Evolutionary conservation across 2,329 filamentous ascomycete genomes (phyloP).

Genomic region (Fusarium pseudograminearum): DNA sequence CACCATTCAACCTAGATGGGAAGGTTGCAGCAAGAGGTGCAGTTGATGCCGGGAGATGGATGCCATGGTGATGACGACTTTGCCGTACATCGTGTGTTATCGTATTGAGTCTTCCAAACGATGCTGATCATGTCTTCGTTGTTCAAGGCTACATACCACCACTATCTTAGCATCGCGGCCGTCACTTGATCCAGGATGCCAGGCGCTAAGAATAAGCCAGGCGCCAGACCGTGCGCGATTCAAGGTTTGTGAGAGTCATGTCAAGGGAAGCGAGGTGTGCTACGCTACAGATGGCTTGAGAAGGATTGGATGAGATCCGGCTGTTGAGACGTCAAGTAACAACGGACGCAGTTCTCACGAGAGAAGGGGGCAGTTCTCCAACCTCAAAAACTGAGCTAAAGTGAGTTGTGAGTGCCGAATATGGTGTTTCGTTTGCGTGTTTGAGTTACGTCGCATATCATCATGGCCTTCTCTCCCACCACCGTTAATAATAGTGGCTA

Average conservation of each 20-base stretch:
- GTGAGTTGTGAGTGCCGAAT: neutral
- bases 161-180: constrained; percentile 18
- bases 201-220: constrained; percentile 36
- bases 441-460: constrained; percentile 30
- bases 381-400: constrained; percentile 10
- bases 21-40: constrained; percentile 22
- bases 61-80: constrained; percentile 31
- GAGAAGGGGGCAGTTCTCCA: neutral
- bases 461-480: constrained; percentile 31
- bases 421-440: constrained; percentile 13
- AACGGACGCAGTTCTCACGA: constrained; percentile 8
- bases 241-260: constrained; percentile 40
- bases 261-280: constrained; percentile 25
- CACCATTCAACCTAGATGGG: constrained; percentile 2
- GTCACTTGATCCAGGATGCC: constrained; percentile 45
- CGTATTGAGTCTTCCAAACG: constrained; percentile 3
- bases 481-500: constrained; percentile 18
- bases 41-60: constrained; percentile 19
- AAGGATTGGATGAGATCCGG: constrained; percentile 12
- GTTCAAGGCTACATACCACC: constrained; percentile 27
- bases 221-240: constrained; percentile 23
- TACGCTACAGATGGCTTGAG: constrained; percentile 14
- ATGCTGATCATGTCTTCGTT: constrained; percentile 35
- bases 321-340: constrained; percentile 8
- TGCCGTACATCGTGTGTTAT: constrained; percentile 7